phyloP scores from a whole-genome alignment of 23 red algal species.

The Gracilaria vermiculophylla region DNA sequence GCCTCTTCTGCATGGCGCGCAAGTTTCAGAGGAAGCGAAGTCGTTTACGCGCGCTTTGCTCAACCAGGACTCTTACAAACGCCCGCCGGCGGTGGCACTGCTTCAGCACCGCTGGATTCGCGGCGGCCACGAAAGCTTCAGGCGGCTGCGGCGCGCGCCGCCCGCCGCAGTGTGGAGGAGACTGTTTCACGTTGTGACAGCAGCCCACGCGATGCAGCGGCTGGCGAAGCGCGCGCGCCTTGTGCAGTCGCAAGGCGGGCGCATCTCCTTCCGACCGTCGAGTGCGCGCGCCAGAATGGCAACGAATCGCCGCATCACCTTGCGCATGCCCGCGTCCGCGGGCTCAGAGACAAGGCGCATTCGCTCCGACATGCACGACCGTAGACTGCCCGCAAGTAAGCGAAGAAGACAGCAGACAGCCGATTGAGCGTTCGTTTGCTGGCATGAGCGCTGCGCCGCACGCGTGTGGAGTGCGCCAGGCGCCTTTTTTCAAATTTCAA shows the following conservation, averaged over 20 bases:
- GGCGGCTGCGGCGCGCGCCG: neutral
- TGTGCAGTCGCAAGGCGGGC: neutral
- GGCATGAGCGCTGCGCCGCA: too few species aligned
- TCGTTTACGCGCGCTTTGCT: constrained; percentile 14
- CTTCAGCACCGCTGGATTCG: constrained; percentile 47
- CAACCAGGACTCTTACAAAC: constrained; percentile 24
- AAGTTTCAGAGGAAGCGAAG: constrained; percentile 31
- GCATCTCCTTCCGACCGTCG: neutral
- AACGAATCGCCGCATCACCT: neutral
- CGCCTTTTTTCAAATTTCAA: constrained; percentile 8
- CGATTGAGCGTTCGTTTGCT: too few species aligned
- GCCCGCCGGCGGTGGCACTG: constrained; percentile 20
- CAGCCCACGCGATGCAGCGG: neutral
- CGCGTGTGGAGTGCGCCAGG: too few species aligned
- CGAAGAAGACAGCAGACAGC: neutral
- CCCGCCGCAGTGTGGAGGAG: neutral
- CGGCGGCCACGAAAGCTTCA: neutral
- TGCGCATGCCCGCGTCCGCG: neutral
- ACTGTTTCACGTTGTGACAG: constrained; percentile 7
- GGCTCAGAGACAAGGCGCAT: neutral
- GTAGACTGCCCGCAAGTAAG: neutral
- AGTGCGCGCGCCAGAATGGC: neutral
- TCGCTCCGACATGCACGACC: neutral
- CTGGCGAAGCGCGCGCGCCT: neutral
- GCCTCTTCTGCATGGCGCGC: neutral